Percentiles rank a stretch among this genome's conserved stretches.
Conservation (phyloP, 129 eudicot genomes). For the Gnaphalium uliginosum region DNA sequence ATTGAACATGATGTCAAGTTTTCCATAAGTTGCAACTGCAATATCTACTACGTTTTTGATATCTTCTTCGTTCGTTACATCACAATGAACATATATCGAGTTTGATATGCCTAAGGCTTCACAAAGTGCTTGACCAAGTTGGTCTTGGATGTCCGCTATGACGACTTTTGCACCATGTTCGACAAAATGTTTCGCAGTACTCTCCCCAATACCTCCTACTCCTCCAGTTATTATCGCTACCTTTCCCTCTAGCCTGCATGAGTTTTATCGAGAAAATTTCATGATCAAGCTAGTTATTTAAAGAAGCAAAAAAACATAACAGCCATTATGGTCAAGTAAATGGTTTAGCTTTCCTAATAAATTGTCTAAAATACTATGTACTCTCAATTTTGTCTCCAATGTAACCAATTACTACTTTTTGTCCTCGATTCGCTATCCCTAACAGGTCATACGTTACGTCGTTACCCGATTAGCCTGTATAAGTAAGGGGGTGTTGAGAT, state of each 20-base stretch:
- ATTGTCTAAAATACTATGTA: too few relatives aligned
- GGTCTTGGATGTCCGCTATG: constrained; percentile 58
- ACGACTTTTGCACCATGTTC: constrained; percentile 58
- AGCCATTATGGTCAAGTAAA: too few relatives aligned
- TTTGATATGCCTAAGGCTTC: constrained; percentile 40
- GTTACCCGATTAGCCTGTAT: too few relatives aligned
- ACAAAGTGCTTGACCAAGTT: constrained; percentile 41
- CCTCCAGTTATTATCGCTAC: constrained; percentile 57
- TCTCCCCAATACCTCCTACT: constrained; percentile 56
- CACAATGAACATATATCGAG: constrained; percentile 48
- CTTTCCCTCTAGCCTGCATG: constrained; percentile 50
- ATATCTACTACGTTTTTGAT: constrained; percentile 41
- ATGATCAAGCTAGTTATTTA: too few relatives aligned
- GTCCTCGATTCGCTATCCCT: too few relatives aligned
- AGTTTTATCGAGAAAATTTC: too few relatives aligned
- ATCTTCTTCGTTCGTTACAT: constrained; percentile 53
- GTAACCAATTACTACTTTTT: too few relatives aligned
- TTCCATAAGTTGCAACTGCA: constrained; percentile 45
- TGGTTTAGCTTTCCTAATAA: too few relatives aligned
- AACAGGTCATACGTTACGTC: too few relatives aligned
- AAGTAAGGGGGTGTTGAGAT: too few relatives aligned
- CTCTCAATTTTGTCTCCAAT: too few relatives aligned
- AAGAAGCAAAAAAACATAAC: too few relatives aligned
- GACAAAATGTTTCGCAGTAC: constrained; percentile 42
- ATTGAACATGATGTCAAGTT: constrained; percentile 58